Conservation (phyloP, 805 yeast species). For the Maudiozyma turicensis region DNA sequence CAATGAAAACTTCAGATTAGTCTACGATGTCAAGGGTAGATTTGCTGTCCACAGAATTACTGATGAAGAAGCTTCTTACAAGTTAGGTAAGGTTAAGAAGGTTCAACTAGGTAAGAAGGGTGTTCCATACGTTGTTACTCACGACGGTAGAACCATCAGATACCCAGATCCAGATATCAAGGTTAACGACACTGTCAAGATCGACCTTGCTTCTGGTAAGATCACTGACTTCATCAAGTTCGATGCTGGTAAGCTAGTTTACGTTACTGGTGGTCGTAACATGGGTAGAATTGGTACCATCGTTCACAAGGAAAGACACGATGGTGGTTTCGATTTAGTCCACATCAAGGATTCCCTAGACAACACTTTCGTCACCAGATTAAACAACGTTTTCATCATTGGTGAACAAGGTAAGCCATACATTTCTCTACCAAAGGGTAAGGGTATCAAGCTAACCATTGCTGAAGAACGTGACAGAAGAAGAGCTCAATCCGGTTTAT, state of each 20-base stretch:
- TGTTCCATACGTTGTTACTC: constrained; percentile 96
- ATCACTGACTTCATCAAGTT: constrained; percentile 80
- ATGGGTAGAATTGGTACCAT: constrained; percentile 97
- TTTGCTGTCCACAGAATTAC: constrained; percentile 99
- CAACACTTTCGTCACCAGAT: constrained; percentile 92
- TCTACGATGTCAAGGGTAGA: constrained; percentile 98
- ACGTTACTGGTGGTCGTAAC: constrained; percentile 97
- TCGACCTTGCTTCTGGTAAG: constrained; percentile 94
- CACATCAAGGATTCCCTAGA: constrained; percentile 93
- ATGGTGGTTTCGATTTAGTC: constrained; percentile 96
- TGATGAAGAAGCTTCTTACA: constrained; percentile 96
- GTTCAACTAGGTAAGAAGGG: constrained; percentile 98
- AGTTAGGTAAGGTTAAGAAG: constrained; percentile 95
- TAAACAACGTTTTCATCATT: constrained; percentile 84
- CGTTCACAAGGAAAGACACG: constrained; percentile 94
- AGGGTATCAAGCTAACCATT: constrained; percentile 93
- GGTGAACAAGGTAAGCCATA: constrained; percentile 94
- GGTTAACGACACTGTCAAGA: constrained; percentile 96
- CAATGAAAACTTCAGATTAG: constrained; percentile 98
- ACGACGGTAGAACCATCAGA: constrained; percentile 99
- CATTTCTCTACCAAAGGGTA: constrained; percentile 96
- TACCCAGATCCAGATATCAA: constrained; percentile 97
- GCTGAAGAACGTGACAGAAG: constrained; percentile 98
- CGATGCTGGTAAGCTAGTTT: constrained; percentile 84
- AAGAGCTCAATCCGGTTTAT: constrained; percentile 68